Conservation (phyloP, 805 yeast species). For the Zygoascus flipseniorum region DNA sequence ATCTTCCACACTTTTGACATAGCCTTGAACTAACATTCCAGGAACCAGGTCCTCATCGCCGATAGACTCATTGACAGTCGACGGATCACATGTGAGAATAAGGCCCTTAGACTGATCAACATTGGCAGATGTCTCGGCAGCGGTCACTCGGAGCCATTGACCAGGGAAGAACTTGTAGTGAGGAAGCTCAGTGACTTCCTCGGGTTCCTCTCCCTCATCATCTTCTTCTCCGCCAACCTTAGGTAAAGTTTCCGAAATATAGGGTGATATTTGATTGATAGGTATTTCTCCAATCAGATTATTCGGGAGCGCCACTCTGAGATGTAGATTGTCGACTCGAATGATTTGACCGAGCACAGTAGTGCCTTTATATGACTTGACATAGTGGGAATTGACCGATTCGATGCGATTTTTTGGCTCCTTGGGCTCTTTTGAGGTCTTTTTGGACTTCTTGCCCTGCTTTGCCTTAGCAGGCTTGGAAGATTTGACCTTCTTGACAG, state of each 20-base stretch:
- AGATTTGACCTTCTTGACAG: conserved; percentile 24
- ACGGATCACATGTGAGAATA: conserved; percentile 67
- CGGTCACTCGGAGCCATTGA: conserved; percentile 78
- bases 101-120: conserved; percentile 49
- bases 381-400: conserved; percentile 58
- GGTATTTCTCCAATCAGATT: conserved; percentile 73
- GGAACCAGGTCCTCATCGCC: conserved; percentile 42
- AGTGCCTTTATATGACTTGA: conserved; percentile 59
- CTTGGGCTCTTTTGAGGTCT: conserved; percentile 19
- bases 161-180: conserved; percentile 56
- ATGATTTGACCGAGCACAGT: conserved; percentile 68
- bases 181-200: conserved; percentile 37
- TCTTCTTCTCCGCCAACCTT: conserved; percentile 34
- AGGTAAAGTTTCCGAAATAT: conserved; percentile 50
- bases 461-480: conserved; percentile 18
- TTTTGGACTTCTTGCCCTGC: conserved; percentile 12
- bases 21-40: conserved; percentile 65
- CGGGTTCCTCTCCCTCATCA: conserved; percentile 34
- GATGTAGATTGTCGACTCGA: conserved; percentile 50
- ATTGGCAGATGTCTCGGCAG: conserved; percentile 40
- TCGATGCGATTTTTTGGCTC: conserved; percentile 19
- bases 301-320: conserved; percentile 70
- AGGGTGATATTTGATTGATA: conserved; percentile 60
- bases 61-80: conserved; percentile 52
- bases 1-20: conserved; percentile 77